A percentile compares a stretch with the other conserved stretches of the same genome.
Evolutionary conservation across 441 rosid species (phyloP).

Genomic region (Croton laevigatus): DNA sequence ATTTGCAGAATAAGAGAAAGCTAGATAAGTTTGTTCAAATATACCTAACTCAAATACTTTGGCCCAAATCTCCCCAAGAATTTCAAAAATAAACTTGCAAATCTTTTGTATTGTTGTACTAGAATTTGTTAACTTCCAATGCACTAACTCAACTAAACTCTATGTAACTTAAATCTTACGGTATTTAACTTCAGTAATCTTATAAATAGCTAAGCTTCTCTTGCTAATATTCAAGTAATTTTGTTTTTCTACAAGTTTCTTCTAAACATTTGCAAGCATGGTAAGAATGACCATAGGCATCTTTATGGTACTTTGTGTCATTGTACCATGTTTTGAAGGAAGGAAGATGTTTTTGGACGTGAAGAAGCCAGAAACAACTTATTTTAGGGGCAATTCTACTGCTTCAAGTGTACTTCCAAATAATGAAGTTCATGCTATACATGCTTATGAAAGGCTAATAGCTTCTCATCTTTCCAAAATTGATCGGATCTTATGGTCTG

Average conservation of each 20-base stretch:
- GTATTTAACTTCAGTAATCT: neutral
- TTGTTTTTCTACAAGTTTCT: neutral
- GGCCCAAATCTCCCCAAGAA: neutral
- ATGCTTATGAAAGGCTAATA: neutral
- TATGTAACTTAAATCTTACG: neutral
- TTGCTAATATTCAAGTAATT: neutral
- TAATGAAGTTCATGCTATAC: neutral
- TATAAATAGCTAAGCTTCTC: neutral
- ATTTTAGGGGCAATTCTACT: neutral
- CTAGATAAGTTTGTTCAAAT: neutral
- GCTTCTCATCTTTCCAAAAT: constrained; percentile 3
- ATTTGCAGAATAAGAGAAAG: neutral
- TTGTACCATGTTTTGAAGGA: neutral
- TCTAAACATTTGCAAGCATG: neutral
- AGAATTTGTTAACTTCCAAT: neutral
- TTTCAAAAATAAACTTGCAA: neutral
- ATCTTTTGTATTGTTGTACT: neutral
- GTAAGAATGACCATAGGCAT: neutral
- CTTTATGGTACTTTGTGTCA: neutral
- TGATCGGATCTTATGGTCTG: neutral
- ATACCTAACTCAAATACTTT: neutral
- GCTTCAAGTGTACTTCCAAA: too few relatives aligned
- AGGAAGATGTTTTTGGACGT: neutral
- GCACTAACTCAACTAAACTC: neutral
- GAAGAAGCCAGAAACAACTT: neutral